Evolutionary conservation across 1,284 basidiomycete genomes (phyloP).

Genomic region (Trichosporon inkin): DNA sequence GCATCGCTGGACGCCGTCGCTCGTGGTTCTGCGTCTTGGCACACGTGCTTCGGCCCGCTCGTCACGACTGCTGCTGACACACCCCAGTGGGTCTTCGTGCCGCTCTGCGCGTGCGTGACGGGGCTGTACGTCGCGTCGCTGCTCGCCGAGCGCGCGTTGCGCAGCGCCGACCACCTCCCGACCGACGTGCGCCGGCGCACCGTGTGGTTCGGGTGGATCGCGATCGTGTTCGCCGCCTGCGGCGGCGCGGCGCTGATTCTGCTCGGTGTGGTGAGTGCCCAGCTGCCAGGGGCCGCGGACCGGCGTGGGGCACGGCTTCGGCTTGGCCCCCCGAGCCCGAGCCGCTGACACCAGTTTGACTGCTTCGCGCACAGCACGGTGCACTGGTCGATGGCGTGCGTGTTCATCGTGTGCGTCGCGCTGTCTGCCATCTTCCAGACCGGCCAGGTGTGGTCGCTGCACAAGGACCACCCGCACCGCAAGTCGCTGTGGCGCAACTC

Average conservation of each 20-base stretch:
- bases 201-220: slow-evolving; percentile 46
- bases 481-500: slow-evolving; percentile 51
- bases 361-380: slow-evolving; percentile 50
- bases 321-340: too few species aligned
- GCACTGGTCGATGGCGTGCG: slow-evolving; percentile 54
- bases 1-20: too few species aligned
- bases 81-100: background rate
- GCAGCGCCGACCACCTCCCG: slow-evolving; percentile 54
- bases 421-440: slow-evolving; percentile 46
- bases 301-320: too few species aligned
- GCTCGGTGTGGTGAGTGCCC: slow-evolving; percentile 45
- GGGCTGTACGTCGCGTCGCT: slow-evolving; percentile 49
- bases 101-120: slow-evolving; percentile 10
- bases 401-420: slow-evolving; percentile 34
- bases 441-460: slow-evolving; percentile 51
- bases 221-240: slow-evolving; percentile 51
- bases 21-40: too few species aligned
- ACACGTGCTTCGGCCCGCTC: too few species aligned
- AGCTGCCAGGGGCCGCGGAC: background rate
- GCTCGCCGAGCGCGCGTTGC: slow-evolving; percentile 53
- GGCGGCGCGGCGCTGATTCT: slow-evolving; percentile 52
- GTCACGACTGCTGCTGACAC: background rate
- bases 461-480: slow-evolving; percentile 51
- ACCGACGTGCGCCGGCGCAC: slow-evolving; percentile 49
- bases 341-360: slow-evolving; percentile 38